phyloP scores from a whole-genome alignment of 805 yeast species.

The Kodamaea laetipori region DNA sequence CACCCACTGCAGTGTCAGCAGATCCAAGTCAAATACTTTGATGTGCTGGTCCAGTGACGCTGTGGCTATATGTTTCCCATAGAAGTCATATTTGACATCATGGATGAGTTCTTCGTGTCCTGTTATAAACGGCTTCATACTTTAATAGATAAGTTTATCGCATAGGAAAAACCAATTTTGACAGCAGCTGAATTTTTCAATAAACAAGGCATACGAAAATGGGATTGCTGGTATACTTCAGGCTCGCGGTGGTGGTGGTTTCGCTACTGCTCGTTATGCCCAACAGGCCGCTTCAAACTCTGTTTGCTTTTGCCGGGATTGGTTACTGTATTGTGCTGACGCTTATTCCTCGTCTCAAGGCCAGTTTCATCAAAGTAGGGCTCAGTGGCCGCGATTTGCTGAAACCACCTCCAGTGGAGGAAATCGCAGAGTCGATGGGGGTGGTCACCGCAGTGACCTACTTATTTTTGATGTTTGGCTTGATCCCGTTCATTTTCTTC shows the following conservation, averaged over 20 bases:
- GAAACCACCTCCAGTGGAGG: conserved; percentile 65
- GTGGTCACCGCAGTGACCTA: conserved; percentile 82
- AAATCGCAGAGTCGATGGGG: conserved; percentile 90
- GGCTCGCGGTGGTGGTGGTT: conserved; percentile 9
- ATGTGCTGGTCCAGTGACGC: conserved; percentile 94
- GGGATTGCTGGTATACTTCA: conserved; percentile 1
- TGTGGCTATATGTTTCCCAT: conserved; percentile 90
- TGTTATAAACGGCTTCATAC: conserved; percentile 71
- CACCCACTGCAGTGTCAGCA: conserved; percentile 72
- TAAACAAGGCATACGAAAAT: neutral
- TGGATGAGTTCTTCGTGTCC: conserved; percentile 93
- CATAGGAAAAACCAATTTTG: conserved; percentile 1
- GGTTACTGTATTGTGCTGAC: conserved; percentile 63
- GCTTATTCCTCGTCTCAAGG: conserved; percentile 69
- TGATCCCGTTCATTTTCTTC: conserved; percentile 86
- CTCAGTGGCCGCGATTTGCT: conserved; percentile 83
- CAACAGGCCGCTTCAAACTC: conserved; percentile 55
- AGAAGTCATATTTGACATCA: conserved; percentile 88
- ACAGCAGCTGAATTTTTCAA: neutral
- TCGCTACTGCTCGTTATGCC: conserved; percentile 32
- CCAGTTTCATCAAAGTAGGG: conserved; percentile 73
- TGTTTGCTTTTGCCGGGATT: conserved; percentile 64
- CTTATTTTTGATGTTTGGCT: conserved; percentile 74
- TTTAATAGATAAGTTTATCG: neutral
- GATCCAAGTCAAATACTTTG: conserved; percentile 79